phyloP scores from a whole-genome alignment of 1,139 yeast species.

The Nadsonia starkeyi-henricii region DNA sequence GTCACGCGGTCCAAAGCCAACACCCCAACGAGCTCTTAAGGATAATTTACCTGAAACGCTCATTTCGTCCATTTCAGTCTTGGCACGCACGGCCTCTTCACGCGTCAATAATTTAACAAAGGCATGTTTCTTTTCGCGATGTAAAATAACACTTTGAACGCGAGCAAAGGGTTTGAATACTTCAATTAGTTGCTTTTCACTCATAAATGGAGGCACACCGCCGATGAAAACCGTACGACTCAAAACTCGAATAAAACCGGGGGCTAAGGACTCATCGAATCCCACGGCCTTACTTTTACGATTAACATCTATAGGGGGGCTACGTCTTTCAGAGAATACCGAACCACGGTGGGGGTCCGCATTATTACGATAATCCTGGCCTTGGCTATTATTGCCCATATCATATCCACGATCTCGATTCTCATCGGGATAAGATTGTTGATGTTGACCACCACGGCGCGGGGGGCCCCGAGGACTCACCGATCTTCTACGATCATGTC shows the following conservation, averaged over 20 bases:
- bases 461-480: neutral
- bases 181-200: constrained; percentile 49
- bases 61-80: constrained; percentile 33
- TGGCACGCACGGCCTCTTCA: constrained; percentile 74
- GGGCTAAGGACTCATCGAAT: constrained; percentile 58
- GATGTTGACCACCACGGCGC: neutral
- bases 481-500: neutral
- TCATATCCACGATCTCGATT: neutral
- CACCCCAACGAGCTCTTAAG: constrained; percentile 90
- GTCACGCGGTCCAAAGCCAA: constrained; percentile 97
- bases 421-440: neutral
- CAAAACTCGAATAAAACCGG: constrained; percentile 66
- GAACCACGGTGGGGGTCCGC: too few relatives aligned
- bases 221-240: constrained; percentile 90
- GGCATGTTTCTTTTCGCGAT: constrained; percentile 85
- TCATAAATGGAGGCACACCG: constrained; percentile 78
- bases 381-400: neutral
- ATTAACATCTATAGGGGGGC: too few relatives aligned
- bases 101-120: constrained; percentile 92
- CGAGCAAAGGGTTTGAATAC: constrained; percentile 73
- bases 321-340: too few relatives aligned
- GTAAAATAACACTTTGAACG: constrained; percentile 80
- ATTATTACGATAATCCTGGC: too few relatives aligned
- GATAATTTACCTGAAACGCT: constrained; percentile 39
- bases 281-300: constrained; percentile 54